Conservation (phyloP, 106 monocot genomes). For the Dendrobium nobile region DNA sequence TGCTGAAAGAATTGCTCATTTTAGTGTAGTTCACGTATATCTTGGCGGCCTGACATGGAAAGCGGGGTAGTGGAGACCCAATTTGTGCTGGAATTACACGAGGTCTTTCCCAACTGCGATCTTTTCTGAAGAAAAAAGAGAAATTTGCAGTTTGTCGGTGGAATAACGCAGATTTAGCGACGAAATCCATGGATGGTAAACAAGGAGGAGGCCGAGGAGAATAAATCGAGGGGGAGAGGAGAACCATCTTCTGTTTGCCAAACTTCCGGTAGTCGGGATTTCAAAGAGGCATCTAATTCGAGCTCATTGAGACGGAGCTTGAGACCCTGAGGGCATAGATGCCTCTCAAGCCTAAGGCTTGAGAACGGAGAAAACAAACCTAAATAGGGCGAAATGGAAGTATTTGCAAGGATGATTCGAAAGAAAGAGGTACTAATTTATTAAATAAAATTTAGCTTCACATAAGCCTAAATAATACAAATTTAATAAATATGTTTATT, state of each 20-base stretch:
- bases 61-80: neutral
- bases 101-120: neutral
- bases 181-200: neutral
- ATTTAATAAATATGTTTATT: no score
- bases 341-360: no score
- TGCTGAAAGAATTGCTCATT: neutral
- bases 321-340: no score
- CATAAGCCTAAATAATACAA: no score
- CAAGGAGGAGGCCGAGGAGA: neutral
- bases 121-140: neutral
- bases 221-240: slow-evolving; percentile 3
- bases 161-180: neutral
- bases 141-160: neutral
- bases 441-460: no score
- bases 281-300: neutral
- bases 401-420: no score
- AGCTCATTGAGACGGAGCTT: neutral
- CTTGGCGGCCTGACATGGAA: neutral
- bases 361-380: no score
- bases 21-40: neutral
- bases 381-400: no score
- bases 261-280: neutral
- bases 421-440: no score
- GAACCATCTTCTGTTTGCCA: neutral
- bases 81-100: neutral